Evolutionary conservation across 768 basidiomycete species (phyloP).

Genomic region (Boletus rubescentipes): DNA sequence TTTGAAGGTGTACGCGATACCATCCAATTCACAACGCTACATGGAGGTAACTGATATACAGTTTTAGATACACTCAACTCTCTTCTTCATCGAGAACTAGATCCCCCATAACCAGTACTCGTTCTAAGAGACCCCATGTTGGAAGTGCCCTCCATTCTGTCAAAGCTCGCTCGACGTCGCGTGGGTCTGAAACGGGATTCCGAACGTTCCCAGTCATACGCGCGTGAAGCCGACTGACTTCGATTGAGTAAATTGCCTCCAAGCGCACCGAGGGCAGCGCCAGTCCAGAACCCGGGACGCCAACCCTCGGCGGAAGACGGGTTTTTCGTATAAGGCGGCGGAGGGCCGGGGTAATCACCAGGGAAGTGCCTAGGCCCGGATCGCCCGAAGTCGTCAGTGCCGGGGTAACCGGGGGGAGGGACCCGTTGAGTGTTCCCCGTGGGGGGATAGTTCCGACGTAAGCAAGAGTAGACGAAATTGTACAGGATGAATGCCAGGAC

Average conservation of each 20-base stretch:
- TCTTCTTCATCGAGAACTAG: constrained; percentile 57
- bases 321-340: constrained; percentile 57
- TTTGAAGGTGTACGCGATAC: not conserved
- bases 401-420: constrained; percentile 33
- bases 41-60: not conserved
- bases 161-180: constrained; percentile 32
- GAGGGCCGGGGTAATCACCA: constrained; percentile 46
- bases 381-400: constrained; percentile 15
- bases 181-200: constrained; percentile 29
- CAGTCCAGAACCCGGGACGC: constrained; percentile 85
- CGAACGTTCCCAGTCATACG: constrained; percentile 64
- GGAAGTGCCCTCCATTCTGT: constrained; percentile 70
- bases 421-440: constrained; percentile 31
- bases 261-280: constrained; percentile 70
- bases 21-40: not conserved
- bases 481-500: constrained; percentile 56
- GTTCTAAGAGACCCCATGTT: constrained; percentile 68
- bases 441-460: constrained; percentile 32
- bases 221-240: constrained; percentile 26
- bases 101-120: constrained; percentile 80
- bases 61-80: not conserved
- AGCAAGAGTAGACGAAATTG: constrained; percentile 56
- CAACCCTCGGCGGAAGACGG: constrained; percentile 37
- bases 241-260: constrained; percentile 58
- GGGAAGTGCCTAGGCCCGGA: constrained; percentile 51